Conservation (phyloP, 345 rosid genomes). For the Pugionium cornutum region DNA sequence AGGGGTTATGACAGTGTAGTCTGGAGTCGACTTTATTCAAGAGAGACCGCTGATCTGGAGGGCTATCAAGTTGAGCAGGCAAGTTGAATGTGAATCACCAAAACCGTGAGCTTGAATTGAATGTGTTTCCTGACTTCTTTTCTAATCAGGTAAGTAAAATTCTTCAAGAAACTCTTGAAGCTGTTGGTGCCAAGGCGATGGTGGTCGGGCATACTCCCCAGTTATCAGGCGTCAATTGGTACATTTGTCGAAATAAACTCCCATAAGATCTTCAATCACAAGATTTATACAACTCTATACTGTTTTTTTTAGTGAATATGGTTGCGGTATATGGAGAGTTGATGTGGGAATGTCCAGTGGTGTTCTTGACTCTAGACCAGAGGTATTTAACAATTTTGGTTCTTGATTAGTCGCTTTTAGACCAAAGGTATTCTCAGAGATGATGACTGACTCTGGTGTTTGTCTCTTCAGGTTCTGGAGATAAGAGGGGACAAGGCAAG, state of each 20-base stretch:
- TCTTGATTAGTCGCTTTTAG: background rate
- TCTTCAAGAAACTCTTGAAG: constrained; percentile 67
- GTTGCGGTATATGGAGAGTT: constrained; percentile 81
- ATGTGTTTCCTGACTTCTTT: constrained; percentile 9
- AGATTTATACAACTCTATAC: background rate
- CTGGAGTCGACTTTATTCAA: constrained; percentile 86
- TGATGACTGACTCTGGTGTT: background rate
- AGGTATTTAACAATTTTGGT: constrained; percentile 54
- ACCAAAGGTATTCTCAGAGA: background rate
- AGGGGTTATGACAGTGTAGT: constrained; percentile 86
- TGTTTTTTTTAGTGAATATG: constrained; percentile 55
- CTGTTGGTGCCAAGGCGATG: constrained; percentile 80
- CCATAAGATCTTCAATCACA: background rate
- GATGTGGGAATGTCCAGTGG: constrained; percentile 99
- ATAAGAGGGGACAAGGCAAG: constrained; percentile 66
- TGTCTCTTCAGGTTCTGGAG: constrained; percentile 68
- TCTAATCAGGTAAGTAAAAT: constrained; percentile 53
- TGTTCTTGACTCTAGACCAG: constrained; percentile 84
- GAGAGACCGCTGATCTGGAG: constrained; percentile 59
- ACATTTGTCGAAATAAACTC: constrained; percentile 9
- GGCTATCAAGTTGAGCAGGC: constrained; percentile 71
- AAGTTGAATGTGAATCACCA: constrained; percentile 32
- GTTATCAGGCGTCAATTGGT: constrained; percentile 81
- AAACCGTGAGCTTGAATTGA: constrained; percentile 2
- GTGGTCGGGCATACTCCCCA: constrained; percentile 99